A percentile compares a stretch with the other conserved stretches of the same genome.
These are phyloP conservation scores for Isabelozyma gotoi DNA, from an alignment of 805 yeast species.

Conservation along the genomic window DNA sequence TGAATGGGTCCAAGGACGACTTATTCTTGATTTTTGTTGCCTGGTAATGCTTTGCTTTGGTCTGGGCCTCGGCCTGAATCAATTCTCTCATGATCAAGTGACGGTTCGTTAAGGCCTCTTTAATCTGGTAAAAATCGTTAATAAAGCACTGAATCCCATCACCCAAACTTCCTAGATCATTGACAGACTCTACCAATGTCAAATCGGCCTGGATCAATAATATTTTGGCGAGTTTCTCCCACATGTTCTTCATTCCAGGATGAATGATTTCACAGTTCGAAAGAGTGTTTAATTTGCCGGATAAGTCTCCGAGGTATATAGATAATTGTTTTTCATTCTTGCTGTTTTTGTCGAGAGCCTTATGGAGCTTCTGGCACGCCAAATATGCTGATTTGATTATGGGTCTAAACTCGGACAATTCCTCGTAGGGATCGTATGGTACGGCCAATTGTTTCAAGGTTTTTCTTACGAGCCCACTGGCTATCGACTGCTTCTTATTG, in stretches of 20 bases:
- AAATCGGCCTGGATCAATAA: constrained; percentile 72
- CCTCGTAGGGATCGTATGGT: constrained; percentile 84
- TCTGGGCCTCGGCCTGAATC: constrained; percentile 70
- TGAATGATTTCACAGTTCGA: constrained; percentile 47
- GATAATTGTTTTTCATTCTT: constrained; percentile 56
- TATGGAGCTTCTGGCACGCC: constrained; percentile 52
- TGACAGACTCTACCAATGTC: constrained; percentile 66
- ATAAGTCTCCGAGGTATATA: constrained; percentile 48
- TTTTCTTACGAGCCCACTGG: constrained; percentile 84
- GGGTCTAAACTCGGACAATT: constrained; percentile 84
- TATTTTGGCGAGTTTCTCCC: constrained; percentile 75
- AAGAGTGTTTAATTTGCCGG: constrained; percentile 39
- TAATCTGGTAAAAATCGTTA: constrained; percentile 80
- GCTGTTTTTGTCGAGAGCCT: constrained; percentile 51
- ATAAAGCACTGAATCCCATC: constrained; percentile 68
- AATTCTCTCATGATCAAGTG: constrained; percentile 91
- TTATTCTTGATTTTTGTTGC: constrained; percentile 72
- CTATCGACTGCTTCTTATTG: constrained; percentile 55
- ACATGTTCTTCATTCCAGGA: constrained; percentile 72
- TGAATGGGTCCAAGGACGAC: constrained; percentile 77
- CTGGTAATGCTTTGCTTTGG: constrained; percentile 66
- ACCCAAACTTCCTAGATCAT: constrained; percentile 71
- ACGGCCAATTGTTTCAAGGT: constrained; percentile 90
- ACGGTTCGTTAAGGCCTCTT: constrained; percentile 90
- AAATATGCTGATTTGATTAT: constrained; percentile 74